These are phyloP conservation scores for Aspergillus bridgeri DNA, from an alignment of 495 filamentous ascomycete species.

Conservation along the genomic window DNA sequence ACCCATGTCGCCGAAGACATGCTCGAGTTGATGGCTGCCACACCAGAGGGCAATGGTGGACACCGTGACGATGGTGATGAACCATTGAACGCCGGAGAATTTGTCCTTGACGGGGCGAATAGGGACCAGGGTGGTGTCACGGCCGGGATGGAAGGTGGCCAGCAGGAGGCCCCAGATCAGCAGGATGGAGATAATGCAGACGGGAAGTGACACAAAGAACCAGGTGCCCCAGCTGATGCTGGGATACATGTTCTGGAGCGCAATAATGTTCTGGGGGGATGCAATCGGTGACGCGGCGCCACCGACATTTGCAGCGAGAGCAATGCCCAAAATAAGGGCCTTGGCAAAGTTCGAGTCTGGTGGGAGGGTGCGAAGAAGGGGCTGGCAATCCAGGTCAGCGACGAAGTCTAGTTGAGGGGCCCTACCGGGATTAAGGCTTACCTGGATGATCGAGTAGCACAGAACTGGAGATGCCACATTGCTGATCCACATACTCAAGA, in stretches of 20 bases:
- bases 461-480: slow-evolving; percentile 98
- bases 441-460: slow-evolving; percentile 94
- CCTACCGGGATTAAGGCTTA: slow-evolving; percentile 25
- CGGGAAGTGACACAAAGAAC: slow-evolving; percentile 94
- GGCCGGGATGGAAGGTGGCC: slow-evolving; percentile 76
- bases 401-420: not conserved
- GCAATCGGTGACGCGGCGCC: slow-evolving; percentile 96
- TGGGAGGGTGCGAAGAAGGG: slow-evolving; percentile 88
- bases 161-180: slow-evolving; percentile 88
- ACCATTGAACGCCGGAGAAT: slow-evolving; percentile 89
- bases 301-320: slow-evolving; percentile 90
- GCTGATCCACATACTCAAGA: slow-evolving; percentile 98
- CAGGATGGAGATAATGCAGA: slow-evolving; percentile 85
- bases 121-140: slow-evolving; percentile 85
- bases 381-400: slow-evolving; percentile 46
- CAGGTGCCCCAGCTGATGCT: slow-evolving; percentile 87
- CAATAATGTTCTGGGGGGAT: slow-evolving; percentile 95
- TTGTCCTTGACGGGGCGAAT: slow-evolving; percentile 83
- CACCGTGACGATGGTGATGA: slow-evolving; percentile 82
- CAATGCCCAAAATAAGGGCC: slow-evolving; percentile 93
- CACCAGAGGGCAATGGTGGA: slow-evolving; percentile 91
- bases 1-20: slow-evolving; percentile 93
- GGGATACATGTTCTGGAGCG: slow-evolving; percentile 89
- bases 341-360: slow-evolving; percentile 88
- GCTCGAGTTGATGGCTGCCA: slow-evolving; percentile 80